Evolutionary conservation across 2,329 filamentous ascomycete genomes (phyloP), one percentile per base, ranked within the genome.

Genomic region (Hyphodiscus sp.): DNA sequence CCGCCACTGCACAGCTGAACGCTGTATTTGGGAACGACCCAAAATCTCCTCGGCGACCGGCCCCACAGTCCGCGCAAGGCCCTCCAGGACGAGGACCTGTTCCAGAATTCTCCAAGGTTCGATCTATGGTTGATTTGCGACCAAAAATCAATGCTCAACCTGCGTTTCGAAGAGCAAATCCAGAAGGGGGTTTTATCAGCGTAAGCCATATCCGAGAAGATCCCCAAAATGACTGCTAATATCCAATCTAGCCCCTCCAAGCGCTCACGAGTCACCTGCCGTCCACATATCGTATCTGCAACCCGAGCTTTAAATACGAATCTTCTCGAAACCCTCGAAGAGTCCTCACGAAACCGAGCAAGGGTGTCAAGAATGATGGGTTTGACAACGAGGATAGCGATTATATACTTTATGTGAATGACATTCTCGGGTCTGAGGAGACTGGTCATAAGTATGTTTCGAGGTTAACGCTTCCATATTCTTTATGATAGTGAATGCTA

Each of bases 311-410:
- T 79, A 96, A 99, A 75, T 99, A 99, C 73, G 94, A 99, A 70
- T 96, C 94, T 16, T 96, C 94, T 51, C 83, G 94, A 61, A 99
- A 99, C 68, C 94, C 94, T 41, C 87, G 94, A 58, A 83, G 94
- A 70, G 94, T 99, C 48, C 79, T 99, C 61, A 99, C 94, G 16
- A 99, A 99, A 72, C 94, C 94, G 8, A 97, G 94, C 80, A 99
- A 99, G 74, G 94, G 94, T 15, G 83, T 89, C 58, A 99, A 99
- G 79, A 99, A 99, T 67, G 94, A 99, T 74, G 94, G 94, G 3
- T 99, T 94, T 67, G 94, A 99, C 68, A 99, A 99, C 63, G 94
- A 99, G 70, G 94, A 99, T 63, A 97, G 94, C 70, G 94, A 99
- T 68, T 99, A 99, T 69, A 99, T 99, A 66, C 82, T 99, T 62